These are phyloP conservation scores for Sanguinoderma infundibulare DNA, from an alignment of 1,284 basidiomycete genomes.

Conservation along the genomic window DNA sequence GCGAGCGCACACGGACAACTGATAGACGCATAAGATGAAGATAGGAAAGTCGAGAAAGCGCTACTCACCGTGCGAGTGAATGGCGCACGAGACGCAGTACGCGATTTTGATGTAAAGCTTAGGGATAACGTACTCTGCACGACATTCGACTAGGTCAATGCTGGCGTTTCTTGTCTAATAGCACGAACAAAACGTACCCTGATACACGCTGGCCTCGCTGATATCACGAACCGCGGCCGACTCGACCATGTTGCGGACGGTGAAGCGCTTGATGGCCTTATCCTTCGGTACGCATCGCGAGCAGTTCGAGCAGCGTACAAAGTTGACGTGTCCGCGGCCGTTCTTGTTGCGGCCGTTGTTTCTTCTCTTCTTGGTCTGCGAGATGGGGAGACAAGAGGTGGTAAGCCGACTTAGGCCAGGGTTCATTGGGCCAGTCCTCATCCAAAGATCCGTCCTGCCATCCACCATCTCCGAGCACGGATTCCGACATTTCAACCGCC, in stretches of 20 bases:
- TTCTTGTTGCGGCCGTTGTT: slow-evolving; percentile 98
- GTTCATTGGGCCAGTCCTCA: slow-evolving; percentile 20
- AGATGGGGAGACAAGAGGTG: neutral
- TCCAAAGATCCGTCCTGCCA: slow-evolving; percentile 31
- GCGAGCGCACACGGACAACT: slow-evolving; percentile 96
- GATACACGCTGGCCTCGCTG: slow-evolving; percentile 94
- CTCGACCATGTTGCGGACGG: slow-evolving; percentile 99
- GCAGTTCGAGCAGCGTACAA: slow-evolving; percentile 99
- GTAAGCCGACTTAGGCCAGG: slow-evolving; percentile 6
- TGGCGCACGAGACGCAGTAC: slow-evolving; percentile 99
- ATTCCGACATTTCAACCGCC: slow-evolving; percentile 16
- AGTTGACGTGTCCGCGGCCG: slow-evolving; percentile 94
- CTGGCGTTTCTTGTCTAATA: neutral
- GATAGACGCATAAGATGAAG: slow-evolving; percentile 6
- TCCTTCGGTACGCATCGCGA: slow-evolving; percentile 94
- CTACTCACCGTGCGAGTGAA: slow-evolving; percentile 93
- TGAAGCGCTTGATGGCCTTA: slow-evolving; percentile 99
- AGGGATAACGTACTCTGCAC: slow-evolving; percentile 92
- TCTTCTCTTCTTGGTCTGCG: slow-evolving; percentile 99
- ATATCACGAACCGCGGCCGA: slow-evolving; percentile 98
- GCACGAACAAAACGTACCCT: slow-evolving; percentile 58
- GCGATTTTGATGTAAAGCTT: slow-evolving; percentile 99
- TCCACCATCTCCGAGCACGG: slow-evolving; percentile 32
- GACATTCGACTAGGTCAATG: neutral
- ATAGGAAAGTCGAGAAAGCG: neutral